These are phyloP conservation scores for Abelmoschus esculentus DNA, from an alignment of 345 rosid species.

Conservation along the genomic window DNA sequence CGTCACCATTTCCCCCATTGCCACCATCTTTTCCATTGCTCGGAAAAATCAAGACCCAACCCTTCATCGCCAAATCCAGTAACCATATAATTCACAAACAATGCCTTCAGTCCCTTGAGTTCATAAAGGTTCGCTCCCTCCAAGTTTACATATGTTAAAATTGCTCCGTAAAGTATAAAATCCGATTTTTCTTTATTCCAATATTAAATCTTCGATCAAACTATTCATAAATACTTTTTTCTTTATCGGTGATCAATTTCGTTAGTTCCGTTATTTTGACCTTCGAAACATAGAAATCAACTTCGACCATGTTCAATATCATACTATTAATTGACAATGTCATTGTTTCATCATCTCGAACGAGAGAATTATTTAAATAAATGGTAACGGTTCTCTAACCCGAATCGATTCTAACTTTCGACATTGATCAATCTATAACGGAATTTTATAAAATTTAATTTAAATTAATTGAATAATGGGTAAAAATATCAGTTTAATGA, in stretches of 20 bases:
- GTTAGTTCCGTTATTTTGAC: conserved; percentile 34
- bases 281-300: conserved; percentile 24
- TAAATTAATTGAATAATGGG: too few species aligned
- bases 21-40: conserved; percentile 18
- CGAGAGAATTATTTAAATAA: conserved; percentile 12
- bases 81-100: conserved; percentile 37
- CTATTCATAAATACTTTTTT: conserved; percentile 16
- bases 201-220: conserved; percentile 23
- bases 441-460: too few species aligned
- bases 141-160: conserved; percentile 58
- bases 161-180: conserved; percentile 49
- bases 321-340: conserved; percentile 25
- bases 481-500: too few species aligned
- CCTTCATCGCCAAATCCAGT: conserved; percentile 63
- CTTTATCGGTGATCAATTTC: conserved; percentile 17
- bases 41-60: conserved; percentile 34
- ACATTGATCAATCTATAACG: conserved; percentile 8
- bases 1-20: conserved; percentile 27
- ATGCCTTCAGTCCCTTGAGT: conserved; percentile 40
- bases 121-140: conserved; percentile 40
- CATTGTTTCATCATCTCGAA: background rate
- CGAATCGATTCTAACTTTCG: conserved; percentile 25
- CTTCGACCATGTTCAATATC: conserved; percentile 30
- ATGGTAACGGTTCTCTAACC: conserved; percentile 32
- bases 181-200: conserved; percentile 24